Evolutionary conservation across 305 asterid species (phyloP).

Genomic region (Fraxinus greggii): DNA sequence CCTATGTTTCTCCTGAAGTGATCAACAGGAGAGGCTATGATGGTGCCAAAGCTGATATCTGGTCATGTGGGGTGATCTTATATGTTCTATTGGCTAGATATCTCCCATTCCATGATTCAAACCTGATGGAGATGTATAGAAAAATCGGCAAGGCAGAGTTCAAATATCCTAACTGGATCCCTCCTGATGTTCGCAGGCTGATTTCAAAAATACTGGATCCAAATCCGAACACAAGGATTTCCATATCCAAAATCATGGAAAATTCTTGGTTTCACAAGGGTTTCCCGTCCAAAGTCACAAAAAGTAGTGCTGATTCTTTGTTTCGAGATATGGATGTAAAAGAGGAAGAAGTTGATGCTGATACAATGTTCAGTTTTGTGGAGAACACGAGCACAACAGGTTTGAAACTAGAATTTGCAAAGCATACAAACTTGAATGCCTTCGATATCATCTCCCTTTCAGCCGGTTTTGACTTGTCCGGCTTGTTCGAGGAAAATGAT

Average conservation of each 20-base stretch:
- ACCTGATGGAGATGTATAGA: constrained; percentile 69
- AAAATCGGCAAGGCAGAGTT: constrained; percentile 64
- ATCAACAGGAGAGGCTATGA: constrained; percentile 64
- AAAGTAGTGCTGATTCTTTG: neutral
- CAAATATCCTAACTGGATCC: constrained; percentile 57
- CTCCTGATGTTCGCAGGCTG: constrained; percentile 52
- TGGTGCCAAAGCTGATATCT: constrained; percentile 64
- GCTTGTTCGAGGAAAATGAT: constrained; percentile 49
- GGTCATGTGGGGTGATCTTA: constrained; percentile 77
- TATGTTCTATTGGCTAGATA: constrained; percentile 57
- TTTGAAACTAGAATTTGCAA: constrained; percentile 33
- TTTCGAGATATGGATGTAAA: neutral
- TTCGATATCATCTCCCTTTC: constrained; percentile 72
- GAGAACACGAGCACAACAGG: constrained; percentile 12
- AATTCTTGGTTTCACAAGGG: constrained; percentile 58
- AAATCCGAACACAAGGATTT: constrained; percentile 56
- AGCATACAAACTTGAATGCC: constrained; percentile 54
- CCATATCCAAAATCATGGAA: constrained; percentile 59
- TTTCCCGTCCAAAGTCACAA: constrained; percentile 21
- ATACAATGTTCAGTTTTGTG: constrained; percentile 2
- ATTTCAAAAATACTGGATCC: constrained; percentile 64
- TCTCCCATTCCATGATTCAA: constrained; percentile 66
- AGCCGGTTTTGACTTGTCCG: constrained; percentile 67
- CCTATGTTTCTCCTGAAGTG: constrained; percentile 80
- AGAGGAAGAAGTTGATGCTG: constrained; percentile 24